Percentiles rank a stretch among this genome's conserved stretches.
Evolutionary conservation across 2,329 filamentous ascomycete genomes (phyloP).

Genomic region (Pseudogymnoascus destructans): DNA sequence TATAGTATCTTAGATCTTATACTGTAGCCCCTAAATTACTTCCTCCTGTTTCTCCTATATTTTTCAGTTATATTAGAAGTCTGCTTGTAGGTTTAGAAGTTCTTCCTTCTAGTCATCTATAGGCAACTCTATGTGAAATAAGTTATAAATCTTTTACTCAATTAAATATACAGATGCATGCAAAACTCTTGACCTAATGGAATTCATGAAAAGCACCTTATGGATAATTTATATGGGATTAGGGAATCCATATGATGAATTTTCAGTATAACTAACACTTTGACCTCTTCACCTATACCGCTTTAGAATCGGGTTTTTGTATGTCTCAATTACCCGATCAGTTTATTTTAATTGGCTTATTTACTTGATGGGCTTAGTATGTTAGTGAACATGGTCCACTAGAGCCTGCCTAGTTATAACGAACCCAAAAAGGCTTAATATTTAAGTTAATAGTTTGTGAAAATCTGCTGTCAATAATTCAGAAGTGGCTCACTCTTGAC

Average conservation of each 20-base stretch:
- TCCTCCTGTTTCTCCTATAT: too few relatives aligned
- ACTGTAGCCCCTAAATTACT: too few relatives aligned
- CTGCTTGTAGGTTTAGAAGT: too few relatives aligned
- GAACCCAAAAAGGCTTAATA: background rate
- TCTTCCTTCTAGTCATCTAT: too few relatives aligned
- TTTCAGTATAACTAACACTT: background rate
- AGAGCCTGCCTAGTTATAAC: background rate
- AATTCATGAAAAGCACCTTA: background rate
- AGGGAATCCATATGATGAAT: background rate
- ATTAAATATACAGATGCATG: background rate
- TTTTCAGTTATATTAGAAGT: too few relatives aligned
- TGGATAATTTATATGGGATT: background rate
- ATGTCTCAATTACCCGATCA: background rate
- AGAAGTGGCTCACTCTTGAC: background rate
- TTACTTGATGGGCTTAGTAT: background rate
- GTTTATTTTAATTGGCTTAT: background rate
- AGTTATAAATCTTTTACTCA: too few relatives aligned
- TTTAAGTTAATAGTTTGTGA: background rate
- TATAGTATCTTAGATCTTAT: too few relatives aligned
- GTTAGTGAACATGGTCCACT: background rate
- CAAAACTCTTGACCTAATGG: background rate
- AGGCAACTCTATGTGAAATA: too few relatives aligned
- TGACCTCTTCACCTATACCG: background rate
- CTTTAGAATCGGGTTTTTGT: background rate
- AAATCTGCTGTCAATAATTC: background rate